Conservation (phyloP, 2,329 filamentous ascomycete species). For the Pochonia chlamydosporia region DNA sequence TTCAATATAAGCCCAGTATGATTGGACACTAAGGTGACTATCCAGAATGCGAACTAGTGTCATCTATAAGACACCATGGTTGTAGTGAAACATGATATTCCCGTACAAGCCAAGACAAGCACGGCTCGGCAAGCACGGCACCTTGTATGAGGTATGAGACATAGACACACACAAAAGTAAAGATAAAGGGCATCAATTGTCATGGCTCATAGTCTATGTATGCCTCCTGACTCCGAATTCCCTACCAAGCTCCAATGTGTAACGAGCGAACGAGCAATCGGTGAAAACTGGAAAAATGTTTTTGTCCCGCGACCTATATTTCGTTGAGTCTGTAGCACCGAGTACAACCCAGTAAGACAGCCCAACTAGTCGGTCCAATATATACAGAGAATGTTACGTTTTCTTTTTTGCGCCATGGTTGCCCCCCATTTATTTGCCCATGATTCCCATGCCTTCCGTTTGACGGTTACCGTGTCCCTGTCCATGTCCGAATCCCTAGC, state of each 20-base stretch:
- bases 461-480: background rate
- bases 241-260: no score
- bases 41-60: no score
- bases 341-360: no score
- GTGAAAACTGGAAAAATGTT: background rate
- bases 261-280: background rate
- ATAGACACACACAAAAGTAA: background rate
- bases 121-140: no score
- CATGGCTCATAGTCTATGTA: slow-evolving; percentile 5
- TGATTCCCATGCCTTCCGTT: background rate
- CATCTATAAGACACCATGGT: no score
- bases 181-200: slow-evolving; percentile 5
- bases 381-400: slow-evolving; percentile 22
- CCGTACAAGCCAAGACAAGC: no score
- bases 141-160: background rate
- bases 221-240: background rate
- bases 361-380: slow-evolving; percentile 20
- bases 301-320: no score
- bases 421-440: background rate
- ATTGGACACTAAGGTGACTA: no score
- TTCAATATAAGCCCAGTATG: no score
- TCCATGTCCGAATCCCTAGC: background rate
- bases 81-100: no score
- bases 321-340: no score
- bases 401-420: background rate